Base-by-base conservation (phyloP, 2,329 filamentous ascomycete species). In the Trichophaea hybrida region DNA sequence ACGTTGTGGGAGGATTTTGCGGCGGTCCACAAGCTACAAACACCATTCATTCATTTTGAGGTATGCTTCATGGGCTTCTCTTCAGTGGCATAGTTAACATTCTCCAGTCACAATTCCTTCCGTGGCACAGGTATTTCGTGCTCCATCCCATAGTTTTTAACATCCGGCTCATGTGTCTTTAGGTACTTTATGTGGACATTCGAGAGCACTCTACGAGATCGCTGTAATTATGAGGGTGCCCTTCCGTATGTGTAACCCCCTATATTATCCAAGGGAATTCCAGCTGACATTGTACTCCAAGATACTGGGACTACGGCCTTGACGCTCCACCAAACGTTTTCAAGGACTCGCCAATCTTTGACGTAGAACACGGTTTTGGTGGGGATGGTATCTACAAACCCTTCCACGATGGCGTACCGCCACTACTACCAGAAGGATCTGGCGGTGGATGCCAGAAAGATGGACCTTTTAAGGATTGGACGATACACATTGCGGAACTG, bases 81-180 rank as follows among this genome's bases (percentile, higher is more conserved):
- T 10, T 44, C 58, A 32, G 50, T 60, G 34, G 12, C 10, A 50
- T 13, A 50, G 1, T 32, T 10, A 50, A 50, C 10, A 13, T 43
- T 50, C 17, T 50, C n/a, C 59, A 69, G 52, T 70, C 69, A 10
- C 69, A 69, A 63, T 75, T 76, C 66, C 68, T 76, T 44, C 69
- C 71, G 33, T 75, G 75, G 74, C 75, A 76, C 60, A 71, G 75
- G 48, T 73, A 73, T 15, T 75, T 72, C 64, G 68, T 73, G 24
- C 24, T 24, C 24, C 24, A 24, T 24, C 3, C 24, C 24, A 24
- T 24, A 24, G 24, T 24, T 24, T 24, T 24, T 24, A 24, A 24
- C 3, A 24, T 24, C 24, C 24, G 24, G 24, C 24, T 24, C 24
- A 24, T 24, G 3, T 3, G 24, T 24, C 24, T 24, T 24, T 60